Evolutionary conservation across 495 filamentous ascomycete species (phyloP).

Genomic region (Hypoxylon lienhwacheense): DNA sequence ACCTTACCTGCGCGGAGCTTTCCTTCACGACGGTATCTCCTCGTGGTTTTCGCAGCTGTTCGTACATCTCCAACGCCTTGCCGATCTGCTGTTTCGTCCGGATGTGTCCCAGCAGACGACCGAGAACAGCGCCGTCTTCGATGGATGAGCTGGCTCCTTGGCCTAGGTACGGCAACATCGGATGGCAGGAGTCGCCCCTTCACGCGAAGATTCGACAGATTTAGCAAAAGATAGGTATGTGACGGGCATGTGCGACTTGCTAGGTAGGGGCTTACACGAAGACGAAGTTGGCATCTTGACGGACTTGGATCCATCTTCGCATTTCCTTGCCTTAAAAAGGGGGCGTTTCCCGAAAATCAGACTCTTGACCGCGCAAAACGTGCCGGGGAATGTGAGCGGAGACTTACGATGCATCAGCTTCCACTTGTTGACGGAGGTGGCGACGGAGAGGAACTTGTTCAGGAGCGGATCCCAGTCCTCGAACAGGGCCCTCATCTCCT

Average conservation of each 20-base stretch:
- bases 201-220: neutral
- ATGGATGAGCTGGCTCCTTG: conserved; percentile 52
- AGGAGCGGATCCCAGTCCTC: conserved; percentile 52
- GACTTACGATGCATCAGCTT: conserved; percentile 41
- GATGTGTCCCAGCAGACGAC: conserved; percentile 42
- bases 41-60: conserved; percentile 50
- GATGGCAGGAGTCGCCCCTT: conserved; percentile 59
- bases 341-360: conserved; percentile 13
- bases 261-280: conserved; percentile 32
- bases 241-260: neutral
- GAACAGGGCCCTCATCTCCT: conserved; percentile 52
- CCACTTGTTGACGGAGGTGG: conserved; percentile 41
- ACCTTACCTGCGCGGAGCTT: conserved; percentile 52
- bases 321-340: conserved; percentile 32
- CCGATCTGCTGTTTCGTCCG: conserved; percentile 22
- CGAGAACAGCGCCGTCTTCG: conserved; percentile 52
- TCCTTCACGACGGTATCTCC: conserved; percentile 52
- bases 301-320: conserved; percentile 32
- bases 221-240: neutral
- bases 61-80: conserved; percentile 54
- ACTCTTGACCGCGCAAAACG: neutral
- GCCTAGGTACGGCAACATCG: conserved; percentile 60
- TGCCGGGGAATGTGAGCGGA: neutral
- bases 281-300: conserved; percentile 21
- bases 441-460: conserved; percentile 29